Percentiles rank a stretch among this genome's conserved stretches.
These are phyloP conservation scores for Carnegiea gigantea DNA, from an alignment of 179 eudicot species.

Conservation along the genomic window DNA sequence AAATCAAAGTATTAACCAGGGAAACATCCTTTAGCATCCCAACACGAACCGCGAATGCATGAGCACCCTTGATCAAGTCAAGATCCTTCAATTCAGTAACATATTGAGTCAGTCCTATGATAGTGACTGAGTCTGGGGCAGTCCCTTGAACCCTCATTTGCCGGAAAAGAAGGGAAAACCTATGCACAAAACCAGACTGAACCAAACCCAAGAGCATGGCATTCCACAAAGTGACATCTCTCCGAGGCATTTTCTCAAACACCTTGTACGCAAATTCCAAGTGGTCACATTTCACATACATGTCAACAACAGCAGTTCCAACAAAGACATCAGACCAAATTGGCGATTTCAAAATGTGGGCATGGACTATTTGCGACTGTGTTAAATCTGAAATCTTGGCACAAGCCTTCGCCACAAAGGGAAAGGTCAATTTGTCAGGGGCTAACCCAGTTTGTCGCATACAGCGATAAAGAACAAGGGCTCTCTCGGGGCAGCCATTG, in stretches of 20 bases:
- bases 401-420: slow-evolving; percentile 63
- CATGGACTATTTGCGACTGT: slow-evolving; percentile 43
- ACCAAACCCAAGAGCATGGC: slow-evolving; percentile 54
- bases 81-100: slow-evolving; percentile 29
- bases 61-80: slow-evolving; percentile 39
- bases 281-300: slow-evolving; percentile 52
- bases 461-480: slow-evolving; percentile 45
- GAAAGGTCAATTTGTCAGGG: slow-evolving; percentile 58
- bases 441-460: slow-evolving; percentile 37
- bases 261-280: slow-evolving; percentile 38
- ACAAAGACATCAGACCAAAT: slow-evolving; percentile 43
- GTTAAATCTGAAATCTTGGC: slow-evolving; percentile 38
- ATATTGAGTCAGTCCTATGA: slow-evolving; percentile 50
- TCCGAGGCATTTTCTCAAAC: slow-evolving; percentile 54
- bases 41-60: slow-evolving; percentile 40
- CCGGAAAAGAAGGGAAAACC: slow-evolving; percentile 35
- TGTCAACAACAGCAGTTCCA: slow-evolving; percentile 56
- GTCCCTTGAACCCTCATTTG: slow-evolving; percentile 49
- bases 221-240: slow-evolving; percentile 67
- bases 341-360: slow-evolving; percentile 50
- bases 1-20: slow-evolving; percentile 54
- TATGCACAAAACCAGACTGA: slow-evolving; percentile 39
- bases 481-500: slow-evolving; percentile 39
- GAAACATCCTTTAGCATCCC: slow-evolving; percentile 51
- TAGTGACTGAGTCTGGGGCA: slow-evolving; percentile 45